Base-by-base conservation (phyloP, 805 yeast genomes). In the Monosporozyma servazzii region DNA sequence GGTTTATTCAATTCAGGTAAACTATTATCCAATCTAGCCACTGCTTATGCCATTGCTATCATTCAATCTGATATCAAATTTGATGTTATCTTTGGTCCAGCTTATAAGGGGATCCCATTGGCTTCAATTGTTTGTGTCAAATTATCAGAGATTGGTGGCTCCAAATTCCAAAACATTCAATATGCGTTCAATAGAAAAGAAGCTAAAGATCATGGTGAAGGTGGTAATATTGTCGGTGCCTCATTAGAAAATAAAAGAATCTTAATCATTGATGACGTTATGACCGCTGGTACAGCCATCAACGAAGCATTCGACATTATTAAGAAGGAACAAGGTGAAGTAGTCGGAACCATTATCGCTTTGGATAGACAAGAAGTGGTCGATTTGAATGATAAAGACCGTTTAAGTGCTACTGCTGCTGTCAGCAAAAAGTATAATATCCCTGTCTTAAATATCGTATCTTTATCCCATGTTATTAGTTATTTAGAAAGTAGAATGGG, bases 281-380 rank as follows among this genome's bases (percentile, higher is more conserved):
- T 91, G 83, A 91, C 98, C 54, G 98, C 98, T 1, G 99, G 99
- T 41, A 93, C 98, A 53, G 98, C 99, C 48, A 89, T 90, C 66
- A 86, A 86, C 61, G 98, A 93, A 71, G 97, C 98, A 0, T 86
- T 87, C 61, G 80, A 77, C 47, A 85, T 93, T 62, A 88, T 93
- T 60, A 69, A 62, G 5, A 70, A 71, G 25, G 91, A 82, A 58
- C 73, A 78, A 36, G 99, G 96, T 47, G 63, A 71, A 13, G 84
- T 88, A 21, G 86, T 82, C 46, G 98, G 95, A 8, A 80, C 88
- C 52, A 83, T 89, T 54, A 87, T 93, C 63, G 96, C 96, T 7
- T 78, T 93, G 59, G 99, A 93, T 69, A 84, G 99, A 75, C 95
- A 90, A 75, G 99, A 93, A 72, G 82, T 93, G 47, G 84, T 86